Evolutionary conservation across 1,284 basidiomycete genomes (phyloP).

Genomic region (Apiotrichum brassicae): DNA sequence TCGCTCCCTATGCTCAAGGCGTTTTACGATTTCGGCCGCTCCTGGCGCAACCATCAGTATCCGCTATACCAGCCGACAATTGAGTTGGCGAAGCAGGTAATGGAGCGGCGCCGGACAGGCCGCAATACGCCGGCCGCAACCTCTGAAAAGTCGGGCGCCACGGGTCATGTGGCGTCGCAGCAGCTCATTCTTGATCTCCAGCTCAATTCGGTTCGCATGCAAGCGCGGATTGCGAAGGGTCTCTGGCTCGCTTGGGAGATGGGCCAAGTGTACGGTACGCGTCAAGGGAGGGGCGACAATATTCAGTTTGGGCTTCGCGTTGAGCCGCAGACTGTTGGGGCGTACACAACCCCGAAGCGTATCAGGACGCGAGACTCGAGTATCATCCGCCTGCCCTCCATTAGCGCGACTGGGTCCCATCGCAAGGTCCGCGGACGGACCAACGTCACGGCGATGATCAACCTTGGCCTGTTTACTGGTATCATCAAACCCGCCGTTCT

Average conservation of each 20-base stretch:
- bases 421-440: slow-evolving; percentile 2
- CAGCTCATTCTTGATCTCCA: slow-evolving; percentile 24
- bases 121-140: too few species aligned
- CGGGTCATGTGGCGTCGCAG: background rate
- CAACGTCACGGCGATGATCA: slow-evolving; percentile 25
- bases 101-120: background rate
- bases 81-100: slow-evolving; percentile 12
- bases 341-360: slow-evolving; percentile 27
- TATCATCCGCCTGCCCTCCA: slow-evolving; percentile 23
- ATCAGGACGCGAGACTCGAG: slow-evolving; percentile 26
- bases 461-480: slow-evolving; percentile 41
- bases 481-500: slow-evolving; percentile 42
- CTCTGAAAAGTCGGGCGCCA: background rate
- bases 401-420: slow-evolving; percentile 17
- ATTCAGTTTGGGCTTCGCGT: slow-evolving; percentile 29
- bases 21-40: slow-evolving; percentile 32
- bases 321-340: slow-evolving; percentile 35
- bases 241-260: slow-evolving; percentile 42
- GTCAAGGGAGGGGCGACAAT: slow-evolving; percentile 15
- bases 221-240: slow-evolving; percentile 32
- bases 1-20: slow-evolving; percentile 33
- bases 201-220: slow-evolving; percentile 21
- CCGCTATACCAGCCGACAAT: slow-evolving; percentile 25
- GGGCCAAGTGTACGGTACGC: slow-evolving; percentile 27
- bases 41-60: slow-evolving; percentile 32